Evolutionary conservation across 495 filamentous ascomycete species (phyloP).

Genomic region (Penicillium cataractarum): DNA sequence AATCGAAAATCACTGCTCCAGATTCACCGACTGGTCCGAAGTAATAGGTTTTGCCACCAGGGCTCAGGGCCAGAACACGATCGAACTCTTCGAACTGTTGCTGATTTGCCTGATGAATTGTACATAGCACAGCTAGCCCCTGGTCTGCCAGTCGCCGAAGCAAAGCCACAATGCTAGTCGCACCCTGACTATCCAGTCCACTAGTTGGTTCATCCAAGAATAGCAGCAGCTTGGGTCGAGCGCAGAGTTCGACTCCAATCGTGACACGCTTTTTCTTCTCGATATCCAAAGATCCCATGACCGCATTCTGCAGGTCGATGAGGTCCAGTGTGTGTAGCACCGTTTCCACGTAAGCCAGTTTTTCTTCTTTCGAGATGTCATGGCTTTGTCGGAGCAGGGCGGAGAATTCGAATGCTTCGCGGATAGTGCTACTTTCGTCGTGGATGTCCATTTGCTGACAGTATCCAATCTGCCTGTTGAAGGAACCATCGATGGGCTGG

Average conservation of each 20-base stretch:
- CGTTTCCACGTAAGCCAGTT: conserved; percentile 80
- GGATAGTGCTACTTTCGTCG: conserved; percentile 76
- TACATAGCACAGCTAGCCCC: conserved; percentile 66
- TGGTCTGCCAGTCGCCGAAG: conserved; percentile 68
- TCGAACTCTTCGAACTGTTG: conserved; percentile 88
- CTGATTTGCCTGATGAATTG: conserved; percentile 74
- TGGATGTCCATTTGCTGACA: conserved; percentile 91
- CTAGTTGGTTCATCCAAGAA: conserved; percentile 76
- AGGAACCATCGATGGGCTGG: conserved; percentile 63
- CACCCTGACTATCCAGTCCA: conserved; percentile 76
- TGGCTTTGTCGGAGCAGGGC: conserved; percentile 78
- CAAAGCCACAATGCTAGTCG: conserved; percentile 72
- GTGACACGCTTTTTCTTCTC: conserved; percentile 70
- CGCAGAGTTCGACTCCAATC: conserved; percentile 81
- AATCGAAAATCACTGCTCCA: conserved; percentile 47
- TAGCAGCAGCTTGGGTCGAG: conserved; percentile 69
- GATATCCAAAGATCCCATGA: conserved; percentile 73
- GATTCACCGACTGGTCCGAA: conserved; percentile 70
- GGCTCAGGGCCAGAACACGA: conserved; percentile 65
- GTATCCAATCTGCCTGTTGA: conserved; percentile 81
- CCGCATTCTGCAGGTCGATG: conserved; percentile 78
- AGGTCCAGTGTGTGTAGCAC: conserved; percentile 81
- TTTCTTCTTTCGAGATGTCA: conserved; percentile 67
- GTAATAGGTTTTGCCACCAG: conserved; percentile 67
- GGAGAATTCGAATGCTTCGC: conserved; percentile 85